Percentiles rank a stretch among this genome's conserved stretches.
These are phyloP conservation scores for Paragyromitra xinjiangensis DNA, from an alignment of 495 filamentous ascomycete genomes.

Conservation along the genomic window DNA sequence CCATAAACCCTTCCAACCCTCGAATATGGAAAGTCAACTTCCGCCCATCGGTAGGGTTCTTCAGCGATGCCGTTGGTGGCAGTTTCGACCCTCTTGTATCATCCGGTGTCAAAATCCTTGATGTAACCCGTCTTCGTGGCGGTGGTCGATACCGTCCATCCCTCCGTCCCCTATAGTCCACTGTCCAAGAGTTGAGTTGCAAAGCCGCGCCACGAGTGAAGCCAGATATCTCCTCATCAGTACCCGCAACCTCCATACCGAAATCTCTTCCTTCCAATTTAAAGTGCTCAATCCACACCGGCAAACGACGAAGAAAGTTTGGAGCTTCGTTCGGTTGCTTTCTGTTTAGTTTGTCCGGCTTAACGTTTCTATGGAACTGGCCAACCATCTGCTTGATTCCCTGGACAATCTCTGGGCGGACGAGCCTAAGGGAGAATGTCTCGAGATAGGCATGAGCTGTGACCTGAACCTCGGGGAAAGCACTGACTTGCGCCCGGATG, in stretches of 20 bases:
- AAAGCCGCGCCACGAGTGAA: conserved; percentile 81
- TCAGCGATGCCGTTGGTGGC: conserved; percentile 67
- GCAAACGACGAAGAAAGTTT: conserved; percentile 79
- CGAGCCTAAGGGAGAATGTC: conserved; percentile 87
- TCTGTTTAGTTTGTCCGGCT: conserved; percentile 68
- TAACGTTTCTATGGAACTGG: conserved; percentile 73
- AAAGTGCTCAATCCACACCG: conserved; percentile 84
- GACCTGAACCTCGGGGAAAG: conserved; percentile 84
- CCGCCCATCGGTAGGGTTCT: conserved; percentile 79
- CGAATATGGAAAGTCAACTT: conserved; percentile 80
- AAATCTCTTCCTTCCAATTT: conserved; percentile 87
- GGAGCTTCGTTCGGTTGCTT: conserved; percentile 63
- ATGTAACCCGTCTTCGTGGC: conserved; percentile 68
- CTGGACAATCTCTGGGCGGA: conserved; percentile 87
- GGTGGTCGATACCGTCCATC: conserved; percentile 65
- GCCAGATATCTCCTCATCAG: conserved; percentile 81
- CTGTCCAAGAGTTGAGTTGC: conserved; percentile 87
- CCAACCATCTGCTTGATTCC: conserved; percentile 90
- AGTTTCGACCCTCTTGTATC: conserved; percentile 65
- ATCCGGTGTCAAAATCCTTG: conserved; percentile 68
- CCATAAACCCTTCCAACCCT: conserved; percentile 85
- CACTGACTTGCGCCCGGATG: conserved; percentile 81
- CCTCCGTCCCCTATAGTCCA: conserved; percentile 86
- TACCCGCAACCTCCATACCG: conserved; percentile 86
- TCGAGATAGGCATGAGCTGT: conserved; percentile 80